phyloP scores from a whole-genome alignment of 192 early-diverging fungal genomes.

The Mortierella claussenii region DNA sequence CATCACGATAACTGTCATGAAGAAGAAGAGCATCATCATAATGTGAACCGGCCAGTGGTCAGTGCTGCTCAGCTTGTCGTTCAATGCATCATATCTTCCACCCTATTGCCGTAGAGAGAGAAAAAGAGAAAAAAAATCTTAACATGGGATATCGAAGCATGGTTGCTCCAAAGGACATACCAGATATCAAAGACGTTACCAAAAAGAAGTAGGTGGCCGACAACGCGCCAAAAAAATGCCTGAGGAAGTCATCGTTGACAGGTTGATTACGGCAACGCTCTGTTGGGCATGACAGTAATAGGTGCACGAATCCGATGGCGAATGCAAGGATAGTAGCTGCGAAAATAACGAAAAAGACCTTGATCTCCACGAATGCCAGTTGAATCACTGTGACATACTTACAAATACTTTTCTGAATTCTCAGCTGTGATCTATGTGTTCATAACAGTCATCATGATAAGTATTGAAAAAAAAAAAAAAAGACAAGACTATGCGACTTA shows the following conservation, averaged over 20 bases:
- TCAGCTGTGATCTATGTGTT: too few species aligned
- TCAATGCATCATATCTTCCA: slow-evolving; percentile 27
- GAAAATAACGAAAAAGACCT: slow-evolving; percentile 46
- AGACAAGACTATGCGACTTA: too few species aligned
- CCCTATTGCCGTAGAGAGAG: slow-evolving; percentile 5
- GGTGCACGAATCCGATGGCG: slow-evolving; percentile 18
- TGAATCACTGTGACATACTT: slow-evolving; percentile 34
- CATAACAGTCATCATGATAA: too few species aligned
- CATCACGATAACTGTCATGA: slow-evolving; percentile 29
- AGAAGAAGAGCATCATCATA: slow-evolving; percentile 28
- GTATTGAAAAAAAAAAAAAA: too few species aligned
- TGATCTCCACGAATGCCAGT: slow-evolving; percentile 12
- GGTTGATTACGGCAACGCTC: background rate
- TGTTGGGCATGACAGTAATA: slow-evolving; percentile 1
- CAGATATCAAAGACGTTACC: slow-evolving; percentile 9
- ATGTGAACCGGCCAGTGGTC: slow-evolving; percentile 4
- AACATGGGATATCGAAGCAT: background rate
- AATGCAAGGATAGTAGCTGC: slow-evolving; percentile 26
- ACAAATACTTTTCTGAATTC: slow-evolving; percentile 27
- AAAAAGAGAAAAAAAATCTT: background rate
- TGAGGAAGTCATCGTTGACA: background rate
- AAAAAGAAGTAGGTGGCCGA: slow-evolving; percentile 34
- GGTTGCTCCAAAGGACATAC: background rate
- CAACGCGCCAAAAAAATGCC: slow-evolving; percentile 16
- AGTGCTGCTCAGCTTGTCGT: background rate